Evolutionary conservation across 495 filamentous ascomycete genomes (phyloP), one percentile per base, ranked within the genome.

Genomic region (Tuber indicum): DNA sequence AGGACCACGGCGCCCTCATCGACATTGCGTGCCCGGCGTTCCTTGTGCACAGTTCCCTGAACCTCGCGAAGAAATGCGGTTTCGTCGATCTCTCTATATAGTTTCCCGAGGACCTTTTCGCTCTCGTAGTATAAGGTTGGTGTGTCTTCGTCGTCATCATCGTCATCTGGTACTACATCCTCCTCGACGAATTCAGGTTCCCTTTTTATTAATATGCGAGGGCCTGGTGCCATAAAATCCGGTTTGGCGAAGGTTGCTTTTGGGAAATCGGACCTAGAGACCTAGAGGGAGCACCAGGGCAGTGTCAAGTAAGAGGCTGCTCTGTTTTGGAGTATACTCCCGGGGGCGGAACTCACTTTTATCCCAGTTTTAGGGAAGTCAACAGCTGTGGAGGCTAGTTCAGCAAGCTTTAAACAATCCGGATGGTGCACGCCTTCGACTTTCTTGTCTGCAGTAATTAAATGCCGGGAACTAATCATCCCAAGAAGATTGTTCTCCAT

Each of bases 301-400:
- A 77, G 21, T 72, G 9, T 17, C 4, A 32, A 32, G n/a, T 62
- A 26, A 32, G 58, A 32, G 26, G 10, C n/a, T 3, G 58, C 26
- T 32, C 6, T 32, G n/a, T 66, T 32, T 66, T 32, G 16, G 36
- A 19, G 0, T 71, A 17, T 32, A 49, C n/a, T 75, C 72, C 7
- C n/a, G 58, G 39, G 5, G 82, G 26, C 9, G 23, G 70, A 71
- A 71, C 76, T n/a, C 78, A 94, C 92, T 0, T 91, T 87, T 43
- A 89, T 88, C 0, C 93, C 93, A 0, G 91, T 90, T 82, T 97
- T 96, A 2, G 90, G 92, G 78, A 91, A 97, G 83, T 97, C 93
- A 1, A 97, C 93, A 0, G 92, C 93, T 0, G 86, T 90, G 0
- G 93, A 96, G 74, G 91, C 90, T 81, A 96, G 84, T 74, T 89